Conservation (phyloP, 1,284 basidiomycete species). For the Trichosporon asahii region DNA sequence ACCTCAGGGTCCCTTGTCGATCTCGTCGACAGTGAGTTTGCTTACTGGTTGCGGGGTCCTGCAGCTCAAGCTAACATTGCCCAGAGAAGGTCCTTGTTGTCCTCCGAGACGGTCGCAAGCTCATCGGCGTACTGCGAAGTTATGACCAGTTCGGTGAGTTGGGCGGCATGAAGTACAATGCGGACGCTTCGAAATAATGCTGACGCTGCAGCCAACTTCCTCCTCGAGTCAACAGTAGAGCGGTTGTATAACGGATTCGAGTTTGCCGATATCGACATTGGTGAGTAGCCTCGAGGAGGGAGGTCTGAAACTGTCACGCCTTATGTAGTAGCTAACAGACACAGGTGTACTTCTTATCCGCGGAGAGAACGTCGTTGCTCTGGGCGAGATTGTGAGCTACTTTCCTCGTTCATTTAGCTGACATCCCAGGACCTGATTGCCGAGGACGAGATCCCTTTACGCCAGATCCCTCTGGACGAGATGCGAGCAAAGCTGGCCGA, state of each 20-base stretch:
- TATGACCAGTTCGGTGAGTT: constrained; percentile 97
- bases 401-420: neutral
- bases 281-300: constrained; percentile 14
- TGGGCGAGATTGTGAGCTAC: constrained; percentile 95
- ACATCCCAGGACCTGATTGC: constrained; percentile 75
- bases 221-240: constrained; percentile 76
- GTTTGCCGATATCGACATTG: constrained; percentile 47
- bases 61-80: neutral
- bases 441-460: constrained; percentile 81
- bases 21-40: constrained; percentile 92
- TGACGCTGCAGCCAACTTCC: constrained; percentile 73
- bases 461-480: constrained; percentile 66
- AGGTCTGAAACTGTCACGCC: neutral
- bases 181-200: neutral
- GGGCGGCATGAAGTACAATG: neutral
- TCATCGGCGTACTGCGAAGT: constrained; percentile 90
- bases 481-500: constrained; percentile 69
- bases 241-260: constrained; percentile 47
- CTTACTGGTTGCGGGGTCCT: neutral
- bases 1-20: constrained; percentile 94
- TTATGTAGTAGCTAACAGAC: neutral
- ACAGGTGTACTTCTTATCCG: constrained; percentile 87
- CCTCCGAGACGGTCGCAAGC: constrained; percentile 90
- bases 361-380: constrained; percentile 95
- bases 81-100: constrained; percentile 98